Base-by-base conservation (phyloP, 768 basidiomycete species). In the Panus rudis region DNA sequence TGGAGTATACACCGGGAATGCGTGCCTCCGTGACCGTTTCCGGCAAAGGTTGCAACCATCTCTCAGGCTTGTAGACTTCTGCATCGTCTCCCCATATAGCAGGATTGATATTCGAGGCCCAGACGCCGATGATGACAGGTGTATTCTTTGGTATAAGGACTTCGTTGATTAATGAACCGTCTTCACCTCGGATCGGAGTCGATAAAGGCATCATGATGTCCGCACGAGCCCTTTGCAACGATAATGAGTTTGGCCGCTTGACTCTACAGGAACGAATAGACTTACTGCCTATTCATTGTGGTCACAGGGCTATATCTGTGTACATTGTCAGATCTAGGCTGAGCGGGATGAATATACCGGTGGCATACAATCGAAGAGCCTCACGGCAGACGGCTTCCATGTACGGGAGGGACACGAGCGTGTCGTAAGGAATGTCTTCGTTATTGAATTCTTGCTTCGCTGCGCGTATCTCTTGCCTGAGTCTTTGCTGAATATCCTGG, bases 181-280 rank as follows among this genome's bases (percentile, higher is more conserved):
- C 56, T 0, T 58, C 48, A 0, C 71, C 72, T 8, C 51, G 56
- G n/a, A 81, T 52, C 3, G 78, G 78, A 2, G 55, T 52, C 10
- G 64, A 65, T n/a, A 84, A 65, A 0, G 80, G 81, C 12, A 86
- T 67, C 2, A 78, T 56, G 44, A 81, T 75, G 52, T 84, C 80
- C 39, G 67, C 38, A 3, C 55, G 54, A 11, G 66, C 47, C 3
- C 72, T 59, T 21, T 30, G 19, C n/a, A n/a, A 10, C 10, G 28
- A 30, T 10, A 10, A n/a, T 10, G 10, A n/a, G 28, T 30, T 30
- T 10, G 28, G n/a, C n/a, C 10, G 28, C 28, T 10, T n/a, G 10
- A 30, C 28, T n/a, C 10, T 10, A 30, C 10, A 30, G 28, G 28
- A 30, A 30, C 10, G 10, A 10, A 30, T 30, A n/a, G 28, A 8